Conservation (phyloP, 768 basidiomycete genomes). For the Terana coerulea region DNA sequence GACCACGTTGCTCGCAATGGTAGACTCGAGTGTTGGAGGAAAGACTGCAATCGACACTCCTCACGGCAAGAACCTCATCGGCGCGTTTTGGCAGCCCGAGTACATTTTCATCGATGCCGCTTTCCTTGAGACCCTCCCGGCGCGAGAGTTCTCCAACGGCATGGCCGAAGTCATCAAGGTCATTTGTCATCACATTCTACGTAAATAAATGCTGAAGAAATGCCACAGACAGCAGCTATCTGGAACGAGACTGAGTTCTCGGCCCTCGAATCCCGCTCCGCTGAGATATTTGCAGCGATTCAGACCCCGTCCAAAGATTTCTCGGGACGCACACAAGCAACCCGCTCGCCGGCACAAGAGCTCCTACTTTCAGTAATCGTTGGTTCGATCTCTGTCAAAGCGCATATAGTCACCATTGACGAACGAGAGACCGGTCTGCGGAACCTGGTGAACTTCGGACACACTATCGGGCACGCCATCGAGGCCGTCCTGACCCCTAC, state of each 20-base stretch:
- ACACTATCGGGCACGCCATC: constrained; percentile 97
- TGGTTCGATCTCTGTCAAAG: constrained; percentile 92
- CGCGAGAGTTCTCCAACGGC: constrained; percentile 95
- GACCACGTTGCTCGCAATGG: constrained; percentile 96
- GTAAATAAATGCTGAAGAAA: too few relatives aligned
- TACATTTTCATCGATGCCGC: constrained; percentile 98
- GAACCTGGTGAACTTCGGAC: constrained; percentile 98
- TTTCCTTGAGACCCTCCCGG: constrained; percentile 89
- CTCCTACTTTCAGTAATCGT: constrained; percentile 89
- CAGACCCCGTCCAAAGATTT: constrained; percentile 59
- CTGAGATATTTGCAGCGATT: constrained; percentile 84
- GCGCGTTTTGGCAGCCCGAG: constrained; percentile 97
- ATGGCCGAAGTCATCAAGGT: constrained; percentile 99
- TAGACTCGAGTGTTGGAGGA: constrained; percentile 95
- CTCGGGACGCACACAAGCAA: constrained; percentile 53
- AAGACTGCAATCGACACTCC: constrained; percentile 99
- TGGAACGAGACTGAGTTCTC: constrained; percentile 92
- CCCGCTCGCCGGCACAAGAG: constrained; percentile 72
- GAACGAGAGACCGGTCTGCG: constrained; percentile 95
- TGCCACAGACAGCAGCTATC: constrained; percentile 96
- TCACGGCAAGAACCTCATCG: constrained; percentile 97
- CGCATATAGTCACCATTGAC: constrained; percentile 96
- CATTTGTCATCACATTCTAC: too few relatives aligned
- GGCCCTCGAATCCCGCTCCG: constrained; percentile 79
- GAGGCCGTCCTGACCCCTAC: constrained; percentile 93